Conservation (phyloP, 2,329 filamentous ascomycete genomes). For the Alternaria angustiovoidea region DNA sequence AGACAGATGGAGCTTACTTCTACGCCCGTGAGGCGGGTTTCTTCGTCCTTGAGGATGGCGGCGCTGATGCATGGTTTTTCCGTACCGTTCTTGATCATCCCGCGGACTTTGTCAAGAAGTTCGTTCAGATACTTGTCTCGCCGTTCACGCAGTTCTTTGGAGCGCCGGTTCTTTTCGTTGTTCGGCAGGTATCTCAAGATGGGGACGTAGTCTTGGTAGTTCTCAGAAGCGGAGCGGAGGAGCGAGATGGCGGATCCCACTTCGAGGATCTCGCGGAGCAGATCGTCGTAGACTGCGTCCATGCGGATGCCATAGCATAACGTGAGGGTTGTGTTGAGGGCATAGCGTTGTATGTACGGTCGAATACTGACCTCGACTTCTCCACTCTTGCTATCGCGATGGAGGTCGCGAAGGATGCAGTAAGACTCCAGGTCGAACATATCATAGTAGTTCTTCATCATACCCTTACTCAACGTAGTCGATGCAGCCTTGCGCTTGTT, state of each 20-base stretch:
- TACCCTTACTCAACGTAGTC: constrained; percentile 56
- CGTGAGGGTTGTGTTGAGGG: constrained; percentile 63
- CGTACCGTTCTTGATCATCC: constrained; percentile 60
- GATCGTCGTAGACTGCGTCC: constrained; percentile 61
- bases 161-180: constrained; percentile 57
- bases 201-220: constrained; percentile 63
- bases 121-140: constrained; percentile 61
- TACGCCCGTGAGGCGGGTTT: constrained; percentile 61
- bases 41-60: constrained; percentile 63
- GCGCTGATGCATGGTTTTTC: constrained; percentile 65
- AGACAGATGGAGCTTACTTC: constrained; percentile 64
- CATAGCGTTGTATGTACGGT: constrained; percentile 63
- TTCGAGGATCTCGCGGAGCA: constrained; percentile 62
- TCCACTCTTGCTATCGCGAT: constrained; percentile 54
- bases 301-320: constrained; percentile 65
- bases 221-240: constrained; percentile 61
- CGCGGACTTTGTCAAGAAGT: constrained; percentile 60
- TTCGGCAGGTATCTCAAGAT: constrained; percentile 60
- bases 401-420: constrained; percentile 60
- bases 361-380: constrained; percentile 56
- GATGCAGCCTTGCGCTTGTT: constrained; percentile 63
- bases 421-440: constrained; percentile 65
- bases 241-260: constrained; percentile 62
- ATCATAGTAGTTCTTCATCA: constrained; percentile 58
- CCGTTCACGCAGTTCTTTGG: constrained; percentile 49